Base-by-base conservation (phyloP, 176 grass and related monocot species). In the Raddia guianensis region DNA sequence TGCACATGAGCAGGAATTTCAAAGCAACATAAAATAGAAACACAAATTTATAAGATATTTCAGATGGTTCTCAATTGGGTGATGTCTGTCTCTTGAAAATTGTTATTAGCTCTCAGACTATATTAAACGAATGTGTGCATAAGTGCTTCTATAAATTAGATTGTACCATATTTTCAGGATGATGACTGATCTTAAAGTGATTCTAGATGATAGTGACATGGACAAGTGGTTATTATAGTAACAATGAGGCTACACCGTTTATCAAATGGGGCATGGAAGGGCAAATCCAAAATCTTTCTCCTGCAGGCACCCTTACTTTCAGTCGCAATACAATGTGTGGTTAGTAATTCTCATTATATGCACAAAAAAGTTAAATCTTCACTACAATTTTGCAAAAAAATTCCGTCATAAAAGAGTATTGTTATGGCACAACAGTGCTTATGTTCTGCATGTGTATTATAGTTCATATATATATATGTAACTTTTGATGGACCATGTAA, bases 181-280 rank as follows among this genome's bases (percentile, higher is more conserved):
- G 61, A 78, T 81, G 49, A 61, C 49, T 66, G 43, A 20, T 70
- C 34, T 71, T 84, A 80, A 63, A 59, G n/a, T 89, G 60, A 80
- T 57, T 74, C 35, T 80, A 98, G 92, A 98, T 98, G 87, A 84
- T 88, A 60, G 92, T 98, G 42, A 98, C 92, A 62, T 98, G 92
- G 95, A 94, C 95, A 84, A 98, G 95, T 72, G 92, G 92, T 74
- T 98, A 98, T 74, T 98, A 98, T 67, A 72, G 83, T 49, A 90
- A 76, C 20, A 81, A 69, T 66, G 95, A 98, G 52, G 90, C 95
- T 19, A 68, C 64, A 69, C 81, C 92, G 66, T 98, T 95, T 76
- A 82, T 98, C 56, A 85, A 92, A 90, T 95, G 92, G 92, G 92
- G 95, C 34, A 14, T 69, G 76, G 66, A 84, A 79, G 92, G 88